Conservation (phyloP, 1,284 basidiomycete genomes). For the Ustilago curta region DNA sequence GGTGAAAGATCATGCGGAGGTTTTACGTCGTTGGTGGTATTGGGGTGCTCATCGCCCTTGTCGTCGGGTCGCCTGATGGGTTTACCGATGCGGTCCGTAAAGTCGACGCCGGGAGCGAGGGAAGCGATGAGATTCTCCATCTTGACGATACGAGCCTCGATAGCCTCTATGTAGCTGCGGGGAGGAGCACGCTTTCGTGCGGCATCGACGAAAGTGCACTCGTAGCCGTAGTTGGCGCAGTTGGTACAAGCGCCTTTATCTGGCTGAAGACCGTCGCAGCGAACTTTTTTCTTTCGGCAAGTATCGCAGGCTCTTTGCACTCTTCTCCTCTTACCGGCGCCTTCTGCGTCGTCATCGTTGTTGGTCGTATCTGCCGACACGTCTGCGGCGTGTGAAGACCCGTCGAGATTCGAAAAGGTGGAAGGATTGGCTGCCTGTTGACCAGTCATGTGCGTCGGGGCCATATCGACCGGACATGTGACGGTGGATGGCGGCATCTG, state of each 20-base stretch:
- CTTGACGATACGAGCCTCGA: constrained; percentile 61
- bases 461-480: constrained; percentile 15
- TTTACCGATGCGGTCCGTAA: constrained; percentile 58
- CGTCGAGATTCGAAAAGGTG: constrained; percentile 19
- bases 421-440: constrained; percentile 10
- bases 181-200: constrained; percentile 41
- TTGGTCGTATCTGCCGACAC: constrained; percentile 25
- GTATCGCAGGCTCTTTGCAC: constrained; percentile 62
- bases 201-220: constrained; percentile 64
- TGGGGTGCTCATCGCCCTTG: constrained; percentile 32
- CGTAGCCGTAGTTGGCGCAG: constrained; percentile 58
- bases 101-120: constrained; percentile 61
- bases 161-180: constrained; percentile 60
- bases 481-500: constrained; percentile 20
- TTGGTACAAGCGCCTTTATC: constrained; percentile 59
- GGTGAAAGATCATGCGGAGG: not conserved
- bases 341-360: constrained; percentile 54
- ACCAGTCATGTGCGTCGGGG: constrained; percentile 10
- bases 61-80: constrained; percentile 57
- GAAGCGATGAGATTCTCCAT: constrained; percentile 55
- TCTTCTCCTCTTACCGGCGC: constrained; percentile 53
- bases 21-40: not conserved
- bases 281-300: constrained; percentile 64
- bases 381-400: constrained; percentile 18
- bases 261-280: constrained; percentile 61